A percentile compares a stretch with the other conserved stretches of the same genome.
Evolutionary conservation across 2,329 filamentous ascomycete species (phyloP).

Genomic region (Fusarium avenaceum): DNA sequence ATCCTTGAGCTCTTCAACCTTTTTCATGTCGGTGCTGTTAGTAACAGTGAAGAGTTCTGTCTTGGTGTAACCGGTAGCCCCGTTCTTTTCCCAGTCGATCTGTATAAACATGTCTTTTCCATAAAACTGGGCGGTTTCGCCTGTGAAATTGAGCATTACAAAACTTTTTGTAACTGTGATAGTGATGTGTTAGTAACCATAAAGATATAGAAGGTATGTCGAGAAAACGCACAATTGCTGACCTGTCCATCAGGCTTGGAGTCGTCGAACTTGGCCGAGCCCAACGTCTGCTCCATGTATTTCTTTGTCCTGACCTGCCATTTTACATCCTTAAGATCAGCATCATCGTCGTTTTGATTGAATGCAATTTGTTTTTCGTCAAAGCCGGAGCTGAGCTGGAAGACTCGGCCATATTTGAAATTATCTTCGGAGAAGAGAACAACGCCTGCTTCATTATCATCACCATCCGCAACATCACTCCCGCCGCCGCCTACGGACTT

Average conservation of each 20-base stretch:
- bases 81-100: constrained; percentile 24
- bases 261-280: neutral
- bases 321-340: neutral
- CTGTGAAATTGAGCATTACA: constrained; percentile 7
- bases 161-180: neutral
- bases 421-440: neutral
- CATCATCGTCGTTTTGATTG: neutral
- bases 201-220: neutral
- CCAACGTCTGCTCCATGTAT: neutral
- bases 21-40: neutral
- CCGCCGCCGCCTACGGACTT: neutral
- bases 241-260: neutral
- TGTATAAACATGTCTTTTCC: constrained; percentile 16
- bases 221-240: neutral
- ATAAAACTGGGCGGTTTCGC: neutral
- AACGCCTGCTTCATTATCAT: neutral
- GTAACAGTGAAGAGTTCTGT: constrained; percentile 34
- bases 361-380: neutral
- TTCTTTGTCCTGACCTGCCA: constrained; percentile 3
- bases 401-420: constrained; percentile 1
- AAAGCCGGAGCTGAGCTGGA: neutral
- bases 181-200: constrained; percentile 1
- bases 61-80: constrained; percentile 5
- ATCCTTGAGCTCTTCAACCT: neutral
- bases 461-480: neutral